phyloP scores from a whole-genome alignment of 495 filamentous ascomycete genomes.

The Rusavskia elegans region DNA sequence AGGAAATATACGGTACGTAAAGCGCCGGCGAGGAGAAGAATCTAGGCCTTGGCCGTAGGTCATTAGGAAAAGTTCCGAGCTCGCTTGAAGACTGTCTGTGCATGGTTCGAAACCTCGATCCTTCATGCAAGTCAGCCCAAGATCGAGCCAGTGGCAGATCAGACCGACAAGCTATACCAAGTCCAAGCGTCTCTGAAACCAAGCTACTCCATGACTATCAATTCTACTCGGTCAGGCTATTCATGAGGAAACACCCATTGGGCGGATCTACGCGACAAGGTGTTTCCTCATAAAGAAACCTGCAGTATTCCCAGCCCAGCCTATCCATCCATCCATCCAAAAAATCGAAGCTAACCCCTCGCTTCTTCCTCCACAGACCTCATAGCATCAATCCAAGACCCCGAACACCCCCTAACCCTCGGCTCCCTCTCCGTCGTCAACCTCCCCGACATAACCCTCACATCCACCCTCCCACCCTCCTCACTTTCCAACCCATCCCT shows the following conservation, averaged over 20 bases:
- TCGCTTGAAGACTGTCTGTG: no score
- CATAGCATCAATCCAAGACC: constrained; percentile 84
- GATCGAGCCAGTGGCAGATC: not conserved
- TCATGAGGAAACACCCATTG: not conserved
- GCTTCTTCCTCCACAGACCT: constrained; percentile 46
- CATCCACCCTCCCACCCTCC: constrained; percentile 38
- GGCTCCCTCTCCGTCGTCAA: constrained; percentile 88
- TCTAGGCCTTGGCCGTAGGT: no score
- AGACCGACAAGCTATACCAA: no score
- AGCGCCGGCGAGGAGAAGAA: not conserved
- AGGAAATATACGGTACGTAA: constrained; percentile 78
- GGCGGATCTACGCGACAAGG: no score
- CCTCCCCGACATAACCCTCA: constrained; percentile 75
- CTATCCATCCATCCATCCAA: no score
- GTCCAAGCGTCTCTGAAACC: not conserved
- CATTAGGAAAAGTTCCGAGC: no score
- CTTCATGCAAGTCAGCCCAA: not conserved
- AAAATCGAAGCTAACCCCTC: constrained; percentile 3
- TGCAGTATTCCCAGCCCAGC: no score
- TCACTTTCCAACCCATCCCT: constrained; percentile 10
- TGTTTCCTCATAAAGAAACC: no score
- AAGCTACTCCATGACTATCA: no score
- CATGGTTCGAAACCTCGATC: no score
- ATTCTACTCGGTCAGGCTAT: no score
- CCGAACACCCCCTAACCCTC: constrained; percentile 86